Conservation (phyloP, 192 early-diverging fungal species). For the Jimgerdemannia lactiflua region DNA sequence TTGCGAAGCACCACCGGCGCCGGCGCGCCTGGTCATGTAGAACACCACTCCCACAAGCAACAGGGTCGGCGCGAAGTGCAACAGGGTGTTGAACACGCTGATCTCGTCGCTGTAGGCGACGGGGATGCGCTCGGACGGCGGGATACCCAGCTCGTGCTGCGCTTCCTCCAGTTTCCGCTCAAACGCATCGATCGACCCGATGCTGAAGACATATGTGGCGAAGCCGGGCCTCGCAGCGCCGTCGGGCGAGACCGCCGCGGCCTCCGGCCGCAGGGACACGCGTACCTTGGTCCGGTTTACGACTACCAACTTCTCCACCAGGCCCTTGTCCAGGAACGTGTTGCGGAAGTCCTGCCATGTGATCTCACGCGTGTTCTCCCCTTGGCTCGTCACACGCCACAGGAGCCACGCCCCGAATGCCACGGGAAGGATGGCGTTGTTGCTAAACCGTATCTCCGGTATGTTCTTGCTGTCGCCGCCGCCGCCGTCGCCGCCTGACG, state of each 20-base stretch:
- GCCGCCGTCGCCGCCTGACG: slow-evolving; percentile 13
- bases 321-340: slow-evolving; percentile 85
- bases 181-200: slow-evolving; percentile 93
- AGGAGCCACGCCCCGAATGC: slow-evolving; percentile 47
- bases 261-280: slow-evolving; percentile 73
- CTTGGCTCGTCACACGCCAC: slow-evolving; percentile 43
- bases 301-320: slow-evolving; percentile 88
- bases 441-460: slow-evolving; percentile 9
- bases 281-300: slow-evolving; percentile 84
- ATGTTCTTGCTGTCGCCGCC: slow-evolving; percentile 33
- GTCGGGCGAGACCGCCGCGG: slow-evolving; percentile 30
- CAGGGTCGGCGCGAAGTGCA: slow-evolving; percentile 93
- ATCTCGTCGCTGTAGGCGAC: slow-evolving; percentile 89
- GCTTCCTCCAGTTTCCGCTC: slow-evolving; percentile 88
- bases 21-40: slow-evolving; percentile 82
- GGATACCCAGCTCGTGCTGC: slow-evolving; percentile 90
- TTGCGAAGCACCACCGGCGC: slow-evolving; percentile 59
- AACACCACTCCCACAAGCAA: slow-evolving; percentile 85
- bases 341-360: slow-evolving; percentile 93
- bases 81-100: slow-evolving; percentile 63
- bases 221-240: slow-evolving; percentile 12
- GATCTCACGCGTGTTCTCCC: slow-evolving; percentile 64
- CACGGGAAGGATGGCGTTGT: slow-evolving; percentile 36
- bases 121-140: slow-evolving; percentile 85
- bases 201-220: slow-evolving; percentile 75